These are phyloP conservation scores for Fusarium sp. DNA, from an alignment of 2,329 filamentous ascomycete species.

Conservation along the genomic window DNA sequence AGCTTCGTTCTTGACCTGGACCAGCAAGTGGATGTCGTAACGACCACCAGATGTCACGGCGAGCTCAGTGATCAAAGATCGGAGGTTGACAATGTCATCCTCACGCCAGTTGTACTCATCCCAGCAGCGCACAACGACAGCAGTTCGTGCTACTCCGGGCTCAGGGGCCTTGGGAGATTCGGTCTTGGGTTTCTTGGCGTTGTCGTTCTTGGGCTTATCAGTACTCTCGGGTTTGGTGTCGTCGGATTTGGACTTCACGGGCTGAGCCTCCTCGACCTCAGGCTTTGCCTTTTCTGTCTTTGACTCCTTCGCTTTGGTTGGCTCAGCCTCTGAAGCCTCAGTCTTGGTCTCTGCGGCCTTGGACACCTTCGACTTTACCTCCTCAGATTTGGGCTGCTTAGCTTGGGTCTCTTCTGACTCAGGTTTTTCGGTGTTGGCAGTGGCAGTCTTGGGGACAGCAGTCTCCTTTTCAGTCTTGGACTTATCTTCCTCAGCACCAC, in stretches of 20 bases:
- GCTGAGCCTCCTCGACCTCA: conserved; percentile 5
- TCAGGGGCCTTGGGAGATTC: conserved; percentile 13
- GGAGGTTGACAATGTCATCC: conserved; percentile 85
- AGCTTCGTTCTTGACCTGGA: conserved; percentile 85
- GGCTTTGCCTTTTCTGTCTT: conserved; percentile 12
- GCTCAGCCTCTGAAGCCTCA: background rate
- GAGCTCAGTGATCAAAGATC: conserved; percentile 87
- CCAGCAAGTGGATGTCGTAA: conserved; percentile 87
- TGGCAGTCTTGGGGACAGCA: conserved; percentile 21
- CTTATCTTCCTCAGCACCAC: conserved; percentile 33
- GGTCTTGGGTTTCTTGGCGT: conserved; percentile 1
- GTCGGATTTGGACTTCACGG: conserved; percentile 22
- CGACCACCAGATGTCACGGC: conserved; percentile 85
- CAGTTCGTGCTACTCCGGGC: conserved; percentile 65
- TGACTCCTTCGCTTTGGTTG: conserved; percentile 18
- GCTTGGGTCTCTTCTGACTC: conserved; percentile 13
- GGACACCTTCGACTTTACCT: background rate
- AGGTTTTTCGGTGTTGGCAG: conserved; percentile 17
- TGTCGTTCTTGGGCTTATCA: conserved; percentile 1
- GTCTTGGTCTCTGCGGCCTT: conserved; percentile 7
- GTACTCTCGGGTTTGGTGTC: conserved; percentile 17
- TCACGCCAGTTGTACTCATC: conserved; percentile 83
- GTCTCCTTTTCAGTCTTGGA: conserved; percentile 27
- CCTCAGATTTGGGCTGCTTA: conserved; percentile 10
- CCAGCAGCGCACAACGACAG: conserved; percentile 87